These are phyloP conservation scores for Spergularia azorica DNA, from an alignment of 179 eudicot genomes.

Conservation along the genomic window DNA sequence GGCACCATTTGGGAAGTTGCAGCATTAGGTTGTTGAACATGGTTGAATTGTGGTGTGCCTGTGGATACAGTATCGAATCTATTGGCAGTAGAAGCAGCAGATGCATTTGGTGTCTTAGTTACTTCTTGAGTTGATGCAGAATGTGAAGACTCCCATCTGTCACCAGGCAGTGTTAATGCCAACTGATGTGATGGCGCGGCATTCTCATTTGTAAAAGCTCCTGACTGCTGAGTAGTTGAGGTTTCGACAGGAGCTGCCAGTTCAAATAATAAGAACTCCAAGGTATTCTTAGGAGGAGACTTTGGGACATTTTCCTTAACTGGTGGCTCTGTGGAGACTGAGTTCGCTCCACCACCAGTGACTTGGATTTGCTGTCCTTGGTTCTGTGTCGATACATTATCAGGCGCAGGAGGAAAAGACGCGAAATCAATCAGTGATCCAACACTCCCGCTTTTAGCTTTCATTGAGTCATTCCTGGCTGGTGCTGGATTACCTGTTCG, in stretches of 20 bases:
- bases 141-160: constrained; percentile 7
- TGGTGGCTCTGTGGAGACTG: constrained; percentile 16
- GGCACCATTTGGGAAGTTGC: constrained; percentile 22
- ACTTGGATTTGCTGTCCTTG: constrained; percentile 9
- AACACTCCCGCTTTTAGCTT: constrained; percentile 24
- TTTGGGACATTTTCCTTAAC: constrained; percentile 7
- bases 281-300: constrained; percentile 33
- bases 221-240: not conserved
- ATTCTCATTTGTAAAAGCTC: constrained; percentile 1
- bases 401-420: constrained; percentile 24
- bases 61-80: constrained; percentile 14
- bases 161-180: constrained; percentile 10
- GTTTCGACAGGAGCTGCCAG: constrained; percentile 26
- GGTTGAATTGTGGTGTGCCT: constrained; percentile 8
- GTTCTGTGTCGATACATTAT: constrained; percentile 8
- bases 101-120: constrained; percentile 8
- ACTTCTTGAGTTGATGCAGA: constrained; percentile 22
- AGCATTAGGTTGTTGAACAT: not conserved
- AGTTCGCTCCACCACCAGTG: constrained; percentile 6
- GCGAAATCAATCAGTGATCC: constrained; percentile 32
- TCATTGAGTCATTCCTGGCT: constrained; percentile 8
- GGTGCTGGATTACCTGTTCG: constrained; percentile 15
- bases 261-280: constrained; percentile 42
- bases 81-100: constrained; percentile 14
- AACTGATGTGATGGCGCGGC: constrained; percentile 11